Base-by-base conservation (phyloP, 2,329 filamentous ascomycete species). In the Diaporthe destruens region DNA sequence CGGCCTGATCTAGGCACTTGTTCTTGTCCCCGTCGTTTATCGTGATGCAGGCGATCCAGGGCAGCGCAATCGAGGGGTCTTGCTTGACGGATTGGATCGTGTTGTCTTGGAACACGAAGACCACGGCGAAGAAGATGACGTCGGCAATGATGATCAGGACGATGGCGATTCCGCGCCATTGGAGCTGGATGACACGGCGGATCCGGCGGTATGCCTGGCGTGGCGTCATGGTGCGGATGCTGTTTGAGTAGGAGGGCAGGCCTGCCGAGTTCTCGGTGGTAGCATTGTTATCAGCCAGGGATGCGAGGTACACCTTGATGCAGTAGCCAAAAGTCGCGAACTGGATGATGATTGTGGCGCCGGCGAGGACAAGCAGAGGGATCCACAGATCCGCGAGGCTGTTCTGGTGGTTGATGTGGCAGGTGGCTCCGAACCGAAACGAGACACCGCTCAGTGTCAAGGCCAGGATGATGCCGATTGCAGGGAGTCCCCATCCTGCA, bases 151-250 rank as follows among this genome's bases (percentile, higher is more conserved):
- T 97, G 80, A 98, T 92, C 68, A 97, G 86, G 18, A 98, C 95
- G 74, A 98, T 94, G 55, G 91, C 90, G 74, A 98, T 96, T 56
- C 95, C 96, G 77, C 96, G 90, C 96, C 96, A 99, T 82, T 99
- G 96, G 5, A 98, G 89, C 80, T 93, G 91, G 49, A 99, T 89
- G 23, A 98, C 95, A 76, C 95, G 92, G 75, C 91, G 91, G 49
- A 99, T 90, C 77, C 96, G 91, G 75, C 93, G 91, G 80, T 97
- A 98, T 2, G 97, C 94, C 78, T 97, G 95, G 69, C 93, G 90
- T 14, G 95, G 94, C 11, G 93, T 94, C 80, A 95, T 89, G 74
- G 91, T 94, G 75, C 89, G 89, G 71, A 95, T 84, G 80, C 94
- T 97, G 79, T 89, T 90, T 16, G 89, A 88, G 82, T 95, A 95